Percentiles rank a stretch among this genome's conserved stretches.
phyloP scores from a whole-genome alignment of 352 stramenopile genomes.

The Phytophthora ramorum region DNA sequence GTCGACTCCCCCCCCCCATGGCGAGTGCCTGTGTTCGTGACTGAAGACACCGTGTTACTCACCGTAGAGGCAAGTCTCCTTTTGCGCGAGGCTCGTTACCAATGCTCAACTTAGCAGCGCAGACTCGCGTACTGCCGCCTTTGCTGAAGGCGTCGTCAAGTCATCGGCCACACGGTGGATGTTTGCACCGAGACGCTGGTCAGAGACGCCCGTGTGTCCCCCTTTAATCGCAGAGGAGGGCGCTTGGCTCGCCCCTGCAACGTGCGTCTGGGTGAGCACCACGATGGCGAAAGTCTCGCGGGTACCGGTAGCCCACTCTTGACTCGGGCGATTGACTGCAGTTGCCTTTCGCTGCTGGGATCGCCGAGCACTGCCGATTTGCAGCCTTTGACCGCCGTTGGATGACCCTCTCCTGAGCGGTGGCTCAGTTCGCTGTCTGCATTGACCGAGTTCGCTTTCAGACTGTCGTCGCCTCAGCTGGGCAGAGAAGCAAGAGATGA shows the following conservation, averaged over 20 bases:
- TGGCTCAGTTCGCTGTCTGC: neutral
- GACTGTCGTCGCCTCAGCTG: slow-evolving; percentile 2
- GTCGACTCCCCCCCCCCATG: too few species aligned
- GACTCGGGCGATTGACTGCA: neutral
- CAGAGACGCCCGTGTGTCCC: neutral
- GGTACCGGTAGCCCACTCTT: too few species aligned
- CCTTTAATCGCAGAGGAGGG: slow-evolving; percentile 1
- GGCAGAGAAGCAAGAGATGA: slow-evolving; percentile 6
- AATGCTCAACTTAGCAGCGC: slow-evolving; percentile 11
- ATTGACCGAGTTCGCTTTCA: neutral
- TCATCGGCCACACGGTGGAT: neutral
- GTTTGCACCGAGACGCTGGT: slow-evolving; percentile 1
- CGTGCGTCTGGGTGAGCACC: slow-evolving; percentile 27
- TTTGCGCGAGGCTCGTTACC: slow-evolving; percentile 9
- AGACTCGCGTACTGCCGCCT: neutral
- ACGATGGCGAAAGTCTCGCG: neutral
- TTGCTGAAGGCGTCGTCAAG: neutral
- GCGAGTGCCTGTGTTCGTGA: neutral
- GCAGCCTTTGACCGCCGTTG: neutral
- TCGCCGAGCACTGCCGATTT: slow-evolving; percentile 3
- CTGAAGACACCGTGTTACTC: slow-evolving; percentile 16
- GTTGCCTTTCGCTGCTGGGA: slow-evolving; percentile 1
- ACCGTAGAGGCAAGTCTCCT: slow-evolving; percentile 9
- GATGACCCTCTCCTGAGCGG: neutral
- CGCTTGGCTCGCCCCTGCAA: slow-evolving; percentile 20